Conservation (phyloP, 306 rosid species). For the Sophora flavescens region DNA sequence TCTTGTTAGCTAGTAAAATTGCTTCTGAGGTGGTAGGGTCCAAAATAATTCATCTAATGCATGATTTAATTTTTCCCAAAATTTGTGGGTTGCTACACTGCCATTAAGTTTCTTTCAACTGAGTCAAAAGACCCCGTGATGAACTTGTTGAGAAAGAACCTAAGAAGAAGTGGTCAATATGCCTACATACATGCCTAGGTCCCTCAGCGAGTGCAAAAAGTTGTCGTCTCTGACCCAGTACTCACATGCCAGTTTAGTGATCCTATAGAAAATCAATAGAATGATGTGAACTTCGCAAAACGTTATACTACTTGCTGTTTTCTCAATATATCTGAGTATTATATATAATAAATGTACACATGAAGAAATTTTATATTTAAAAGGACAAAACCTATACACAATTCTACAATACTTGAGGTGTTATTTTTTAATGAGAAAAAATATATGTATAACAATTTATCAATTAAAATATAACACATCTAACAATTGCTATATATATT, state of each 20-base stretch:
- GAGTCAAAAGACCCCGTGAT: neutral
- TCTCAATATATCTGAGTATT: neutral
- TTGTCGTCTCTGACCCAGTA: neutral
- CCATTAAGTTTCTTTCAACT: neutral
- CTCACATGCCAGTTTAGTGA: neutral
- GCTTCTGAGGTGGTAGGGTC: neutral
- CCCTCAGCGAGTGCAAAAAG: neutral
- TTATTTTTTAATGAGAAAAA: no score
- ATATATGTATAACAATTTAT: no score
- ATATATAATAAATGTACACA: neutral
- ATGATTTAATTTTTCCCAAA: slow-evolving; percentile 17
- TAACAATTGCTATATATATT: no score
- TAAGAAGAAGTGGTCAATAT: slow-evolving; percentile 14
- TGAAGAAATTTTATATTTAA: neutral
- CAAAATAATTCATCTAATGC: neutral
- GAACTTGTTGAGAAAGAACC: neutral
- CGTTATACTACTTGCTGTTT: neutral
- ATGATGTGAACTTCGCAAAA: neutral
- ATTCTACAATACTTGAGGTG: no score
- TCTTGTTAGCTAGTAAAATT: neutral
- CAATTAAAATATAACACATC: no score
- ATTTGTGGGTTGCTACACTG: neutral
- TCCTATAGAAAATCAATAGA: neutral
- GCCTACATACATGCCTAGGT: neutral
- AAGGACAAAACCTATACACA: no score